Base-by-base conservation (phyloP, 495 filamentous ascomycete species). In the Sordaria brevicollis region DNA sequence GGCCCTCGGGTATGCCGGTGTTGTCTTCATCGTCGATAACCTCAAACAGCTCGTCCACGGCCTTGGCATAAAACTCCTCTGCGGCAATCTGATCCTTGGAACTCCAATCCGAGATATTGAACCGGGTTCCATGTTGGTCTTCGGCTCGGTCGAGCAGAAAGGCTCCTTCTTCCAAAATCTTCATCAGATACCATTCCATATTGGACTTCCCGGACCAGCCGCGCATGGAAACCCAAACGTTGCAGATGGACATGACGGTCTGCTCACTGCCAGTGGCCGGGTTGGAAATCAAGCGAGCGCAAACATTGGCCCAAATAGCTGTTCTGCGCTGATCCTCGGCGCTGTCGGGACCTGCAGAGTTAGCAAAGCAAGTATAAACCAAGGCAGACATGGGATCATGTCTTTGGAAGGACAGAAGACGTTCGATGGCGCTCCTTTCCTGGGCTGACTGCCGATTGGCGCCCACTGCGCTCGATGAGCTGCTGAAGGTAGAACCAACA, bases 161-260 rank as follows among this genome's bases (percentile, higher is more conserved):
- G 33, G 92, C 89, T 70, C 95, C 95, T 75, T 94, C 91, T 80
- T 97, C 92, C 21, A 99, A 86, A 70, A 94, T 90, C 76, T 93
- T 89, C 92, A 96, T 94, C 5, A 99, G 87, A 76, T 93, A 97
- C 75, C 92, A 89, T 82, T 97, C 94, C 83, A 99, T 89, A 73
- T 92, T 93, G 72, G 89, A 88, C 71, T 89, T 92, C 68, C 92
- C 91, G 69, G 91, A 90, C 95, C 95, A 98, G 76, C 93, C 90
- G 76, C 91, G 88, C 83, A 92, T 91, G 38, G 88, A 86, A 67
- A 93, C 87, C 91, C 92, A 98, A 68, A 91, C 87, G 79, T 94
- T 93, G 38, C 98, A 86, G 17, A 92, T 86, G 65, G 85, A 85
- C 67, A 87, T 86, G 65, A 92, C 83, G 66, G 93, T 89, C 65